A percentile compares a stretch with the other conserved stretches of the same genome.
These are phyloP conservation scores for Aspergillus sp. DNA, from an alignment of 2,329 filamentous ascomycete species.

Conservation along the genomic window DNA sequence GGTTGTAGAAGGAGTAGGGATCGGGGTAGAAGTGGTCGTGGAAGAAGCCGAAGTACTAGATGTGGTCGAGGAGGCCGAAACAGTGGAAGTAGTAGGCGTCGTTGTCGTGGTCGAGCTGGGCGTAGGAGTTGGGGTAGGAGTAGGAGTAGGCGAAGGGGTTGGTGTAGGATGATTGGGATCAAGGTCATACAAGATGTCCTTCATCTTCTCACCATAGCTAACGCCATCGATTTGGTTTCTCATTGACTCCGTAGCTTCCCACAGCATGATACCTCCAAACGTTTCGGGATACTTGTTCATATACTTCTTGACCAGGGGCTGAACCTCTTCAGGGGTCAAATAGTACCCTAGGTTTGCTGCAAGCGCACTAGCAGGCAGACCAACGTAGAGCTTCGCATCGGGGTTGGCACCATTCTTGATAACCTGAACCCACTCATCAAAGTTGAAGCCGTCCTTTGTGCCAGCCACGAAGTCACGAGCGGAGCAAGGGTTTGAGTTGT, in stretches of 20 bases:
- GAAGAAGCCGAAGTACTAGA: constrained; percentile 3
- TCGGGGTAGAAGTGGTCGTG: neutral
- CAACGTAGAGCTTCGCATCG: constrained; percentile 55
- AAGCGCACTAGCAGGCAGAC: constrained; percentile 43
- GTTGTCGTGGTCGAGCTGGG: constrained; percentile 7
- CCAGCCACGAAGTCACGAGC: constrained; percentile 44
- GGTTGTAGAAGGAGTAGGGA: constrained; percentile 1
- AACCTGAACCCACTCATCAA: constrained; percentile 46
- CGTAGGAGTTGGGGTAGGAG: neutral
- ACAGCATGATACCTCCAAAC: constrained; percentile 63
- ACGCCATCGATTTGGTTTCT: constrained; percentile 47
- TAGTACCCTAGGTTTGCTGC: constrained; percentile 44
- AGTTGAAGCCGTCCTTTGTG: constrained; percentile 43
- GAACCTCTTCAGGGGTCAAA: constrained; percentile 47
- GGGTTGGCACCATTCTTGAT: constrained; percentile 41
- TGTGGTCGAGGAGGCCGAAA: constrained; percentile 9
- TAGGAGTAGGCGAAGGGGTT: constrained; percentile 19
- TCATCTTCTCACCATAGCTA: constrained; percentile 50
- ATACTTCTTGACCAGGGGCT: constrained; percentile 46
- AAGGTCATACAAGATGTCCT: constrained; percentile 40
- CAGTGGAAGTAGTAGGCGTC: constrained; percentile 10
- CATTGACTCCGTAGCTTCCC: constrained; percentile 54
- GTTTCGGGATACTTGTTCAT: constrained; percentile 38
- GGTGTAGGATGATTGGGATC: constrained; percentile 25
- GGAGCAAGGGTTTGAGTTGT: constrained; percentile 55